A percentile compares a stretch with the other conserved stretches of the same genome.
phyloP scores from a whole-genome alignment of 1,139 yeast species.

The Kodamaea fungicola region DNA sequence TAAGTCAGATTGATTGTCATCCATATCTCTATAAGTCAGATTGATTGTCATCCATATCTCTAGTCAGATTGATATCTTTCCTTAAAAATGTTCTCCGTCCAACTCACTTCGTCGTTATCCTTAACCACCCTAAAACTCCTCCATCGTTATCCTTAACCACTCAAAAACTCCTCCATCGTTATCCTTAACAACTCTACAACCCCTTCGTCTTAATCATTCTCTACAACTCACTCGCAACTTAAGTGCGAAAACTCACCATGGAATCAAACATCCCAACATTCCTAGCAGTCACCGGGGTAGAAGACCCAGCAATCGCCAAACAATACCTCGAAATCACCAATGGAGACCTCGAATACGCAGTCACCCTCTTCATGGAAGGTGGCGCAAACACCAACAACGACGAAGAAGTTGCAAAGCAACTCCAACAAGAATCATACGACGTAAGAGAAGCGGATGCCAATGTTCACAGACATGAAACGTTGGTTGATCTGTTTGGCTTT shows the following conservation, averaged over 20 bases:
- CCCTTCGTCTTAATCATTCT: too few species aligned
- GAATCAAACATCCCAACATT: conserved; percentile 66
- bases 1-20: too few species aligned
- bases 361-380: conserved; percentile 72
- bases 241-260: conserved; percentile 19
- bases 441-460: conserved; percentile 71
- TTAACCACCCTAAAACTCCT: too few species aligned
- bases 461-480: conserved; percentile 75
- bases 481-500: conserved; percentile 41
- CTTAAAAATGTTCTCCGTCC: too few species aligned
- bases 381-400: conserved; percentile 37
- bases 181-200: too few species aligned
- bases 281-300: conserved; percentile 78
- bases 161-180: too few species aligned
- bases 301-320: conserved; percentile 66
- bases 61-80: too few species aligned
- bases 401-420: conserved; percentile 57
- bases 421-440: conserved; percentile 64
- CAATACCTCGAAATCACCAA: conserved; percentile 80
- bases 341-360: conserved; percentile 79
- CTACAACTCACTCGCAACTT: too few species aligned
- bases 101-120: too few species aligned
- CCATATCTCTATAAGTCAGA: too few species aligned
- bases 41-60: too few species aligned
- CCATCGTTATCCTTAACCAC: too few species aligned